These are phyloP conservation scores for Chlamydomonas sp. DNA, from an alignment of 139 green algal species.

Conservation along the genomic window DNA sequence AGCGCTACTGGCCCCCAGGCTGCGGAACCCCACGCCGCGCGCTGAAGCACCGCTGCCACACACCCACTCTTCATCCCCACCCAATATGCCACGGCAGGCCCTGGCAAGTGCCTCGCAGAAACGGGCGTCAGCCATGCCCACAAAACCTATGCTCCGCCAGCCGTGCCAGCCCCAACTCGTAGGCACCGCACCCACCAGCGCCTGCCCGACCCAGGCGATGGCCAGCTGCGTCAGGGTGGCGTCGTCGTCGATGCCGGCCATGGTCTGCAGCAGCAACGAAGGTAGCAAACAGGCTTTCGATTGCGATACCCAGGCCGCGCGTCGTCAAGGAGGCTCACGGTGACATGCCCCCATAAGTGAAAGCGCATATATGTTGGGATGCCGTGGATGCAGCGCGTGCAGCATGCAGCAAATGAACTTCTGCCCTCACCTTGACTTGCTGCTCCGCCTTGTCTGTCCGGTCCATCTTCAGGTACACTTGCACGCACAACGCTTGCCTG, in stretches of 20 bases:
- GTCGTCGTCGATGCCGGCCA: constrained; percentile 94
- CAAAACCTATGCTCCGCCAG: background rate
- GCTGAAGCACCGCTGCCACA: too few species aligned
- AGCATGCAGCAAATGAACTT: background rate
- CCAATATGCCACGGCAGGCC: too few species aligned
- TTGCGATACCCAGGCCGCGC: too few species aligned
- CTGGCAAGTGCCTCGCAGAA: too few species aligned
- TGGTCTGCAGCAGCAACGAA: constrained; percentile 64
- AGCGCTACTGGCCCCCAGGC: too few species aligned
- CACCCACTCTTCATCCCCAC: too few species aligned
- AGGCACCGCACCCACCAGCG: constrained; percentile 65
- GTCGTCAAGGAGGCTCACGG: too few species aligned
- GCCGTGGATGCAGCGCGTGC: too few species aligned
- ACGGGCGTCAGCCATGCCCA: background rate
- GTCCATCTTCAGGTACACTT: constrained; percentile 93
- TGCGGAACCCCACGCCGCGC: too few species aligned
- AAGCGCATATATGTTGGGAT: too few species aligned
- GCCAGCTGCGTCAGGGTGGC: constrained; percentile 95
- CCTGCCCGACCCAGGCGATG: constrained; percentile 91
- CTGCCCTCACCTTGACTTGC: constrained; percentile 71
- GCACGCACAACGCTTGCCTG: constrained; percentile 83
- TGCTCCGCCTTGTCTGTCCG: constrained; percentile 92
- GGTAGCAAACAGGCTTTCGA: background rate
- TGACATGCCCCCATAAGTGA: too few species aligned
- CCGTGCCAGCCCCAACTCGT: background rate